A percentile compares a stretch with the other conserved stretches of the same genome.
Evolutionary conservation across 768 basidiomycete species (phyloP).

Genomic region (Xerocomellus chrysenteron): DNA sequence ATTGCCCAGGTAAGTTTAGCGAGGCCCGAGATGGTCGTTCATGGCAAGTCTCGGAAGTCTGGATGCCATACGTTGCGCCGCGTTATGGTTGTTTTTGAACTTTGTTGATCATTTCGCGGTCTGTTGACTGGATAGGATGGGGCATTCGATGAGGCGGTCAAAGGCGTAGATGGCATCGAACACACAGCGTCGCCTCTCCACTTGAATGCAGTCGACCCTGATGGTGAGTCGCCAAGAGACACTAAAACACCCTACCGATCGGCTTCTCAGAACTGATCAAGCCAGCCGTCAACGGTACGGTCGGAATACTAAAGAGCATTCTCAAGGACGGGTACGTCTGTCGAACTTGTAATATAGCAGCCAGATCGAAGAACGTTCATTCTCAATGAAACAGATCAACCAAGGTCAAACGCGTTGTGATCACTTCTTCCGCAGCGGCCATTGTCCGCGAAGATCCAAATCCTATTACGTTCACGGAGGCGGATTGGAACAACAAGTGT

Average conservation of each 20-base stretch:
- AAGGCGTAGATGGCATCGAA: slow-evolving; percentile 68
- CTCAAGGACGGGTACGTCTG: slow-evolving; percentile 48
- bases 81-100: no score
- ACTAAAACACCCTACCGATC: background rate
- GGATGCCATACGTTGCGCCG: no score
- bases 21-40: background rate
- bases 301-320: slow-evolving; percentile 58
- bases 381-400: slow-evolving; percentile 24
- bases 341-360: background rate
- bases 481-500: slow-evolving; percentile 58
- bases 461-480: slow-evolving; percentile 40
- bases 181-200: slow-evolving; percentile 70
- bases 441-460: slow-evolving; percentile 34
- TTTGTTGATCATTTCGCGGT: background rate
- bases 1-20: slow-evolving; percentile 48
- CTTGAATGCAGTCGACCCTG: slow-evolving; percentile 44
- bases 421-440: slow-evolving; percentile 63
- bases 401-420: slow-evolving; percentile 62
- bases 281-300: slow-evolving; percentile 73
- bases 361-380: background rate
- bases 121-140: slow-evolving; percentile 45
- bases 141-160: slow-evolving; percentile 78
- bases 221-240: slow-evolving; percentile 20
- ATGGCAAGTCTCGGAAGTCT: background rate
- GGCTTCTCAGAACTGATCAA: slow-evolving; percentile 50